Percentiles rank a stretch among this genome's conserved stretches.
phyloP scores from a whole-genome alignment of 164 flowering plant species.

The Vitis rupestris region DNA sequence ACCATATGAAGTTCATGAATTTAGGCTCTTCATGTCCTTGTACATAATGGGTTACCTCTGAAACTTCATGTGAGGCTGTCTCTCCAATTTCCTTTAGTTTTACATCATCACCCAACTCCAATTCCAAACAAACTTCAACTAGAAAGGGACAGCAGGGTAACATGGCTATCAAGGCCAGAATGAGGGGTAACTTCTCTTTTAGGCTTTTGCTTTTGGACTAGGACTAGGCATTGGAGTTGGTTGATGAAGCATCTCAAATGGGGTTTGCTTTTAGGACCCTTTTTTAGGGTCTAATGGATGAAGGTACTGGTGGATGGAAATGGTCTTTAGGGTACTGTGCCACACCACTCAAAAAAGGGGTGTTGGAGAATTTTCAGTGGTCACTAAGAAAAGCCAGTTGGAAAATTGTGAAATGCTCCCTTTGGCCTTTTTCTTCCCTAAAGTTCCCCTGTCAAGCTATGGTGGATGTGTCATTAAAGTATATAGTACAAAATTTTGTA shows the following conservation, averaged over 20 bases:
- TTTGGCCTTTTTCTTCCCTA: no score
- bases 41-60: constrained; percentile 2
- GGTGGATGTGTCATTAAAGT: no score
- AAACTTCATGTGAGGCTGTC: constrained; percentile 19
- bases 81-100: background rate
- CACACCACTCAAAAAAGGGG: no score
- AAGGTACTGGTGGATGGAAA: no score
- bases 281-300: no score
- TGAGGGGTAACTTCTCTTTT: background rate
- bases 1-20: background rate
- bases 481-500: no score
- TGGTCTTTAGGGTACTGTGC: no score
- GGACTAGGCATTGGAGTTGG: background rate
- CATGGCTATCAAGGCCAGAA: constrained; percentile 1
- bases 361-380: no score
- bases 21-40: background rate
- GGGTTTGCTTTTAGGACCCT: no score
- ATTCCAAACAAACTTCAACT: background rate
- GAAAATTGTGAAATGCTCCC: no score
- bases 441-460: no score
- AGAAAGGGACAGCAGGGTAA: constrained; percentile 1
- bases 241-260: constrained; percentile 1
- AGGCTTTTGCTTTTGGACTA: constrained; percentile 1
- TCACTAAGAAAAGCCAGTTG: no score
- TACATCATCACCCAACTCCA: background rate